A percentile compares a stretch with the other conserved stretches of the same genome.
Conservation (phyloP, 768 basidiomycete genomes). For the Tricholoma terreum region DNA sequence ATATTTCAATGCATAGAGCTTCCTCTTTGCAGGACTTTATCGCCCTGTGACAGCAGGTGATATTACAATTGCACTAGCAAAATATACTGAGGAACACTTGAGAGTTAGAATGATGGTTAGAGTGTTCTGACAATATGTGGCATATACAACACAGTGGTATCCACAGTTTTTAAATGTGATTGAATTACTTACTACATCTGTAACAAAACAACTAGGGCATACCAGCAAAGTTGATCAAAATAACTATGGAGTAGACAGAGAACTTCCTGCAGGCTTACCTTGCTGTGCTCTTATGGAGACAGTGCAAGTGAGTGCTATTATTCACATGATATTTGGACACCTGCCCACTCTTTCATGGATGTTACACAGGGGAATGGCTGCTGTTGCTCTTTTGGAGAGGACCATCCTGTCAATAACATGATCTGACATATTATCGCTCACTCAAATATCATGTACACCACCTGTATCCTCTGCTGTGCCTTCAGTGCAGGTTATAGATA, state of each 20-base stretch:
- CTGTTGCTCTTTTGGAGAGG: not conserved
- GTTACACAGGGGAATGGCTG: not conserved
- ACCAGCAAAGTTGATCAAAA: not conserved
- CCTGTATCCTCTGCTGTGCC: too few species aligned
- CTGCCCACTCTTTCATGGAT: not conserved
- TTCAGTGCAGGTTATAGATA: not conserved
- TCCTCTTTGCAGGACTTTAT: conserved; percentile 6
- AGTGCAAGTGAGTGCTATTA: conserved; percentile 8
- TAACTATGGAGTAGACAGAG: conserved; percentile 14
- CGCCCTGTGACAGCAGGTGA: not conserved
- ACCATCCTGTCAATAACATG: not conserved
- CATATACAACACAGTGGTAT: conserved; percentile 2
- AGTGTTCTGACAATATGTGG: not conserved
- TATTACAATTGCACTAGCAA: not conserved
- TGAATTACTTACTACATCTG: not conserved
- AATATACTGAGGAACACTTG: not conserved
- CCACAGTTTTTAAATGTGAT: not conserved
- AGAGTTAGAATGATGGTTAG: not conserved
- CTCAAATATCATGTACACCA: too few species aligned
- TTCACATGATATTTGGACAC: conserved; percentile 12
- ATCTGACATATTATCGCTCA: not conserved
- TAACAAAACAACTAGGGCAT: conserved; percentile 10
- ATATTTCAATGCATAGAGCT: not conserved
- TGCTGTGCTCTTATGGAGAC: conserved; percentile 4
- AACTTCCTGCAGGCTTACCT: conserved; percentile 7